Conservation (phyloP, 129 eudicot species). For the Glebionis coronaria region DNA sequence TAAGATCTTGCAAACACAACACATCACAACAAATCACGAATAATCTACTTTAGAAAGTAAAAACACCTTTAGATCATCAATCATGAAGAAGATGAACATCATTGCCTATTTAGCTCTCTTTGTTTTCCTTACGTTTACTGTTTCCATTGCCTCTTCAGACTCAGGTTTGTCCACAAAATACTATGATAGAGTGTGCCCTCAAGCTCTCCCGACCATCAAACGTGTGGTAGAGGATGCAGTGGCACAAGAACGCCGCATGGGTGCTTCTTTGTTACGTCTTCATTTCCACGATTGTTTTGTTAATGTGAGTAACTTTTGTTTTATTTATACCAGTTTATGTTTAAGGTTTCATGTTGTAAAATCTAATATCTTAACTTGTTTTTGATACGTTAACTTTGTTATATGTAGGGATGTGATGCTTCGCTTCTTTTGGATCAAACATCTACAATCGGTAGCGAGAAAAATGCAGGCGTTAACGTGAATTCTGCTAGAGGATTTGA, state of each 20-base stretch:
- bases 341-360: not conserved
- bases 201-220: constrained; percentile 44
- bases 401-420: constrained; percentile 45
- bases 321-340: too few relatives aligned
- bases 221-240: constrained; percentile 46
- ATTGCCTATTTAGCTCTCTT: constrained; percentile 10
- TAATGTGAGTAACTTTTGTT: constrained; percentile 30
- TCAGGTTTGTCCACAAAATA: constrained; percentile 26
- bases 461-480: constrained; percentile 25
- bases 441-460: constrained; percentile 31
- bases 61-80: not conserved
- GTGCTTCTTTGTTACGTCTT: constrained; percentile 47
- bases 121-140: not conserved
- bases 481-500: constrained; percentile 39
- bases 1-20: not conserved
- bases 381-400: not conserved
- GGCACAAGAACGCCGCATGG: constrained; percentile 44
- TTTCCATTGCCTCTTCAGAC: constrained; percentile 7
- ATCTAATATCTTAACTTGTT: not conserved
- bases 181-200: constrained; percentile 37
- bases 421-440: constrained; percentile 42
- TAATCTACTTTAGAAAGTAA: not conserved
- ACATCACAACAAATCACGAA: not conserved
- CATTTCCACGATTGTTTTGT: constrained; percentile 62
- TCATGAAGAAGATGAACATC: constrained; percentile 17